Percentiles rank a stretch among this genome's conserved stretches.
Conservation (phyloP, 2,329 filamentous ascomycete species). For the Colletotrichum destructivum region DNA sequence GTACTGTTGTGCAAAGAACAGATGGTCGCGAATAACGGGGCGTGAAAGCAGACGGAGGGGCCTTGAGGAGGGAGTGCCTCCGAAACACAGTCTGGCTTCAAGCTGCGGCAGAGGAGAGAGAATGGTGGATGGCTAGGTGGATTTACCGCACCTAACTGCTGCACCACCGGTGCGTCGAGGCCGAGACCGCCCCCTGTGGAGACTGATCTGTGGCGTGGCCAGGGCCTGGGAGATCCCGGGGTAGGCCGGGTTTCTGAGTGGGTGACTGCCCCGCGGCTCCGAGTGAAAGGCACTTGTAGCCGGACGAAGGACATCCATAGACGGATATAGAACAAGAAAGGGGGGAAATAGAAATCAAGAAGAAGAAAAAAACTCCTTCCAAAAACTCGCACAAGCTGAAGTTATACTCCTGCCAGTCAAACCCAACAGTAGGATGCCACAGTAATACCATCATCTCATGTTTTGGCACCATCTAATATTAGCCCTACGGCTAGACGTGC, state of each 20-base stretch:
- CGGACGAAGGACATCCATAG: neutral
- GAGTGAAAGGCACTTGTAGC: neutral
- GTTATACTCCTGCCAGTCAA: neutral
- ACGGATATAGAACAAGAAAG: neutral
- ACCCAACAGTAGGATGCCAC: too few relatives aligned
- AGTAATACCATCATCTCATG: neutral
- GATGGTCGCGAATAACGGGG: neutral
- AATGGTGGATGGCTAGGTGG: constrained; percentile 10
- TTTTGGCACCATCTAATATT: neutral
- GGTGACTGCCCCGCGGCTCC: neutral
- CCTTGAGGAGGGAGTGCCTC: constrained; percentile 7
- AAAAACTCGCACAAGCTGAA: neutral
- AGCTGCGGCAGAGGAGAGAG: constrained; percentile 9
- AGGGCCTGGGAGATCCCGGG: constrained; percentile 30
- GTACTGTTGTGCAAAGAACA: constrained; percentile 3
- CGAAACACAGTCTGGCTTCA: constrained; percentile 27
- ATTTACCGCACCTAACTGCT: neutral
- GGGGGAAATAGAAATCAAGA: neutral
- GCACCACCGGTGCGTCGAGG: constrained; percentile 9
- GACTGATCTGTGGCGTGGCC: constrained; percentile 22
- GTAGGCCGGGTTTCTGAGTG: constrained; percentile 25
- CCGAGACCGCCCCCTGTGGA: constrained; percentile 8
- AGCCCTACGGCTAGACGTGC: neutral
- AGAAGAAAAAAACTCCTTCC: neutral
- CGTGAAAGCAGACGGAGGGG: neutral